These are phyloP conservation scores for Teunomyces cretensis DNA, from an alignment of 805 yeast genomes.

Conservation along the genomic window DNA sequence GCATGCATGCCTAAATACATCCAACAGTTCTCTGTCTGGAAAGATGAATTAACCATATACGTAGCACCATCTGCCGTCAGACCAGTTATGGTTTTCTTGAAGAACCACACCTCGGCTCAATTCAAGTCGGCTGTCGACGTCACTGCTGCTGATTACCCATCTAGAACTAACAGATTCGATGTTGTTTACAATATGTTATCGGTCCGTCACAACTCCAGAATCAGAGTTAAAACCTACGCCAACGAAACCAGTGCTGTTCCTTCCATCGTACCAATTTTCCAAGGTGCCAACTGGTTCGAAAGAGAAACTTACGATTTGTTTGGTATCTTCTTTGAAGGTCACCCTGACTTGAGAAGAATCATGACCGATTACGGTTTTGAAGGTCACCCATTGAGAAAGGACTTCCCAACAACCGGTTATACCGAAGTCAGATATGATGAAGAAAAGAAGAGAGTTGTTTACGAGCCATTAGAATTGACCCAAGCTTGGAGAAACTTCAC, in stretches of 20 bases:
- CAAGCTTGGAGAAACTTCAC: conserved; percentile 91
- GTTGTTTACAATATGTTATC: conserved; percentile 82
- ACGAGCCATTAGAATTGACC: conserved; percentile 86
- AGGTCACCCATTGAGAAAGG: conserved; percentile 89
- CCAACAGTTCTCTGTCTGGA: conserved; percentile 87
- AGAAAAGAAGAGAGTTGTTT: conserved; percentile 85
- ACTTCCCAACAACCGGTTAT: conserved; percentile 90
- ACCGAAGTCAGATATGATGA: conserved; percentile 89
- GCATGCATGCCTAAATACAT: conserved; percentile 77
- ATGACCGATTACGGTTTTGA: conserved; percentile 91
- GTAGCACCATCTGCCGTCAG: conserved; percentile 73
- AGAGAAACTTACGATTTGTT: conserved; percentile 86
- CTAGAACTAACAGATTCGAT: conserved; percentile 81
- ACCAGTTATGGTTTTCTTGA: conserved; percentile 69
- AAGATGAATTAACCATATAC: conserved; percentile 77
- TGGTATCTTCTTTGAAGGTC: conserved; percentile 85
- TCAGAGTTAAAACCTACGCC: conserved; percentile 86
- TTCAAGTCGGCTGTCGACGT: conserved; percentile 77
- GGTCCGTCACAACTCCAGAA: conserved; percentile 80
- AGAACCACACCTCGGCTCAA: conserved; percentile 78
- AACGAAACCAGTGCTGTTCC: conserved; percentile 83
- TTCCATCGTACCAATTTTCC: conserved; percentile 64
- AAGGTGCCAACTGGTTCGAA: conserved; percentile 89
- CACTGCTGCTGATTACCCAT: conserved; percentile 85
- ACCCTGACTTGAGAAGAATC: conserved; percentile 86